Percentiles rank a stretch among this genome's conserved stretches.
Evolutionary conservation across 2,329 filamentous ascomycete species (phyloP).

Genomic region (Trichoderma oligosporum): DNA sequence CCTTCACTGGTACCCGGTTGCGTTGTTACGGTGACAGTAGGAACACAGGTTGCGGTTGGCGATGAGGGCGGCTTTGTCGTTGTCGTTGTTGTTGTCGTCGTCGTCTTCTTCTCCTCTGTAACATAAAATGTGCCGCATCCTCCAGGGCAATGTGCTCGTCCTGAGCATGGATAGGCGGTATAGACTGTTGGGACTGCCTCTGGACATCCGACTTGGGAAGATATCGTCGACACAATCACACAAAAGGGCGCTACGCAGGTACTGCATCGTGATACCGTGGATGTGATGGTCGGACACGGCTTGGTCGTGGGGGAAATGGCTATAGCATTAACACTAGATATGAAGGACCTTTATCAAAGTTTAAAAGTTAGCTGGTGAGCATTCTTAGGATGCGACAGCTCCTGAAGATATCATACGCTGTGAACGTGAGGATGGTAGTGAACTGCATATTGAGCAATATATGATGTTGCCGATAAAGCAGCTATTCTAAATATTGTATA

Average conservation of each 20-base stretch:
- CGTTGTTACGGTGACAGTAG: conserved; percentile 22
- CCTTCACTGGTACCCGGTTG: conserved; percentile 11
- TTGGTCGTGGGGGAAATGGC: not conserved
- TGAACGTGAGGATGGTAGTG: not conserved
- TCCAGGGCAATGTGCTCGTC: not conserved
- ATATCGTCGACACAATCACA: not conserved
- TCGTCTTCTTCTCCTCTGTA: not conserved
- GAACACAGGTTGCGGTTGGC: conserved; percentile 17
- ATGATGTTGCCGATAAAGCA: not conserved
- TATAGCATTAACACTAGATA: not conserved
- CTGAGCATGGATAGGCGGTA: not conserved
- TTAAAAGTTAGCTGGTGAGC: not conserved
- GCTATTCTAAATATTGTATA: not conserved
- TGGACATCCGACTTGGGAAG: not conserved
- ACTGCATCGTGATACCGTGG: not conserved
- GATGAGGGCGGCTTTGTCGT: not conserved
- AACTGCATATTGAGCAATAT: not conserved
- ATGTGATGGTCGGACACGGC: not conserved
- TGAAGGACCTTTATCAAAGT: not conserved
- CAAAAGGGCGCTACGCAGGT: not conserved
- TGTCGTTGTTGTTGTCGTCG: not conserved
- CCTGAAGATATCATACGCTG: not conserved
- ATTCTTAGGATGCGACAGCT: not conserved
- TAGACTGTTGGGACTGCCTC: not conserved
- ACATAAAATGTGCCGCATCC: not conserved